Evolutionary conservation across 768 basidiomycete species (phyloP), one percentile per base, ranked within the genome.

Genomic region (Trametes gibbosa): DNA sequence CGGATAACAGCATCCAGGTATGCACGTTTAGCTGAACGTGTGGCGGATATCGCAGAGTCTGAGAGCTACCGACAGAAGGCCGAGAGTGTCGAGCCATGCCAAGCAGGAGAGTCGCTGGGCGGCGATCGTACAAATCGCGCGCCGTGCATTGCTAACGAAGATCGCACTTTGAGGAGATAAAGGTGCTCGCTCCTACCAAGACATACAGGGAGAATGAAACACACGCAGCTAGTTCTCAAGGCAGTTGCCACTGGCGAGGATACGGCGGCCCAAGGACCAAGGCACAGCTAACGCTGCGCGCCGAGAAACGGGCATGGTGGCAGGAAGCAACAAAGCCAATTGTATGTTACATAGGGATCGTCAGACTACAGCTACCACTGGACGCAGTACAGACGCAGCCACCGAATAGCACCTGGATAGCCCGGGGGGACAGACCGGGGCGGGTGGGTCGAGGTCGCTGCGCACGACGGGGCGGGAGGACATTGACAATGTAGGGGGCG

Each of bases 71-170:
- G 54, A 56, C 0, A 14, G 54, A 40, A 56, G 5, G 54, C 54
- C 54, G 54, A 56, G 54, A n/a, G 17, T 13, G 23, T n/a, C n/a
- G 47, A 25, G 25, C 47, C 37, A 14, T 40, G 54, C 54, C 54
- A 56, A 56, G 54, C 35, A 24, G 34, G 34, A 35, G 6, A 14
- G n/a, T n/a, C n/a, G n/a, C n/a, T 35, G 34, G 34, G 34, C 7
- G 34, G 34, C 34, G 34, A 35, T 35, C 34, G 34, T 35, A 6
- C 34, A 35, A 35, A 35, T n/a, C n/a, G n/a, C n/a, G 34, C 34
- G 34, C 6, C 14, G 14, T 35, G 34, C 34, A 35, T 35, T 35
- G 7, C 14, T 12, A 10, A 32, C 53, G 41, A 35, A n/a, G n/a
- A n/a, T n/a, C n/a, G n/a, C n/a, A n/a, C 42, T 9, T 21, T 7